Evolutionary conservation across 352 stramenopile species (phyloP), one percentile per base, ranked within the genome.

Genomic region (Pythium scleroteichum): DNA sequence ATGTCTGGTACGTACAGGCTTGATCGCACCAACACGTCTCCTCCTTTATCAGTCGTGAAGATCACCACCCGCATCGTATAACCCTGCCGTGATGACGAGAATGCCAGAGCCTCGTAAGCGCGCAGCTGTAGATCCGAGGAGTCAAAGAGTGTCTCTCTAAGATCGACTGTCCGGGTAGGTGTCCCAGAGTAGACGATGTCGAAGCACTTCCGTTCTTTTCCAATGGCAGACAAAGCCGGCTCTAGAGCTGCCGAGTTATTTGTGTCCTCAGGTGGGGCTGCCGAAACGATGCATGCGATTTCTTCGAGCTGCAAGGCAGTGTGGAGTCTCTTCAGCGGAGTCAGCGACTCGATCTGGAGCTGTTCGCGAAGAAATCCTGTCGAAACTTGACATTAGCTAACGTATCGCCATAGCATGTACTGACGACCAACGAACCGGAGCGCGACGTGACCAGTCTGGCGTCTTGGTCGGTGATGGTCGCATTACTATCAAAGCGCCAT

Each of bases 291-390:
- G 29, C 10, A 5, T 10, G 29, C 29, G 29, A 35, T 35, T 10
- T 35, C 29, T 5, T 35, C 29, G 10, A 86, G 33, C 48, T 83
- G 59, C 10, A 90, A 62, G 57, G 87, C 42, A 29, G 72, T 33
- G 52, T 69, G 59, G 76, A 72, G 85, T 23, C 73, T 66, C 27
- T 72, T 49, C 4, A 91, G 63, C 23, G 57, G 64, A 14, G 66
- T 79, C 33, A 84, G 24, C 10, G 19, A 16, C 4, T 35, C 4
- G 0, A 44, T 16, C 4, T 48, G 32, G 13, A 87, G 62, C 41
- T 89, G 74, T 26, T 78, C 56, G 0, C 16, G 48, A 10, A 88
- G 16, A 22, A 83, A 90, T 16, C 77, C 80, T 92, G 39, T 8
- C 27, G 17, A 16, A n/a, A n/a, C n/a, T n/a, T n/a, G n/a, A n/a